A percentile compares a stretch with the other conserved stretches of the same genome.
phyloP scores from a whole-genome alignment of 2,329 filamentous ascomycete species.

The Neurospora sp. region DNA sequence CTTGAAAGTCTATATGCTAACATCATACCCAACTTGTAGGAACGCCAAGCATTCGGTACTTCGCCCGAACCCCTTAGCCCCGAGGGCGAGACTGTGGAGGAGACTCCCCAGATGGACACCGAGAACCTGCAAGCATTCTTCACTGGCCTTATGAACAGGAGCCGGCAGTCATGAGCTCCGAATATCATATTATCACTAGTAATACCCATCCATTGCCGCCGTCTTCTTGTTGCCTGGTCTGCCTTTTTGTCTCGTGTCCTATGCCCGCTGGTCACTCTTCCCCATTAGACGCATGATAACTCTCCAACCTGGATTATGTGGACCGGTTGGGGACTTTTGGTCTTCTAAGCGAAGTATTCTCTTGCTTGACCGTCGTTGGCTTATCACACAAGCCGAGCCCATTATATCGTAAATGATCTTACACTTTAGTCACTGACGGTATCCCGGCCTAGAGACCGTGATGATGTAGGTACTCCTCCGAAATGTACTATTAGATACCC shows the following conservation, averaged over 20 bases:
- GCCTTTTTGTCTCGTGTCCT: no score
- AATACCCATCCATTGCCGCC: neutral
- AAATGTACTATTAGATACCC: neutral
- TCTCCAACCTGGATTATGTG: neutral
- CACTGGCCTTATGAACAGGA: slow-evolving; percentile 47
- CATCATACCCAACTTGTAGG: slow-evolving; percentile 25
- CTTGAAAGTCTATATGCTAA: neutral
- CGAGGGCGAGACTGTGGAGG: slow-evolving; percentile 26
- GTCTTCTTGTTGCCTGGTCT: neutral
- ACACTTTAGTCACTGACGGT: neutral
- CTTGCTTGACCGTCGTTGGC: neutral
- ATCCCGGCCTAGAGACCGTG: no score
- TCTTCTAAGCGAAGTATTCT: neutral
- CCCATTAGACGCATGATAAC: neutral
- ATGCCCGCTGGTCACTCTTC: no score
- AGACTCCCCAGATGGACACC: slow-evolving; percentile 37
- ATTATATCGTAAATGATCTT: neutral
- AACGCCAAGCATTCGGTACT: slow-evolving; percentile 44
- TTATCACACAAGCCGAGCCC: neutral
- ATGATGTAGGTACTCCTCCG: neutral
- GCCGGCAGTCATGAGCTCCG: slow-evolving; percentile 17
- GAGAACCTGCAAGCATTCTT: slow-evolving; percentile 52
- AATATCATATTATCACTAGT: neutral
- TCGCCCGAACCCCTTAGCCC: slow-evolving; percentile 33
- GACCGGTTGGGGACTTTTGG: neutral